Percentiles rank a stretch among this genome's conserved stretches.
phyloP scores from a whole-genome alignment of 1,139 yeast genomes.

The Taphrina deformans region DNA sequence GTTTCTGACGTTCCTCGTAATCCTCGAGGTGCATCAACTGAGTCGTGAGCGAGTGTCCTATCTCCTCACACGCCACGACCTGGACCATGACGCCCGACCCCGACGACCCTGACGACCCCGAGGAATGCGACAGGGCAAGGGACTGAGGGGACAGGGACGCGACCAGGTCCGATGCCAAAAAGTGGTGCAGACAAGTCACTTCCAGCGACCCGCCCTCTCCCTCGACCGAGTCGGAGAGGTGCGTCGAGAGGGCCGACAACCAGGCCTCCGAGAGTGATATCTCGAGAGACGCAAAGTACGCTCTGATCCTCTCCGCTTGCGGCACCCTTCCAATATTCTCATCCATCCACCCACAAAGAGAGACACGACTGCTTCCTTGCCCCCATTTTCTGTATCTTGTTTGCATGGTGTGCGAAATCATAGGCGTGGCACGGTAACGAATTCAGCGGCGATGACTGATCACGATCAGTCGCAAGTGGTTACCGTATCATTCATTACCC shows the following conservation, averaged over 20 bases:
- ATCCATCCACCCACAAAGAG: too few relatives aligned
- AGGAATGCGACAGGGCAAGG: neutral
- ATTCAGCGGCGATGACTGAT: neutral
- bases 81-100: neutral
- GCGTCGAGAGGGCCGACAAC: neutral
- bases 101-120: neutral
- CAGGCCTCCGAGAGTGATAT: neutral
- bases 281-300: neutral
- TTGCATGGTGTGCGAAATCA: too few relatives aligned
- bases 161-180: neutral
- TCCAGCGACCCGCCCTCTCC: neutral
- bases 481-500: too few relatives aligned
- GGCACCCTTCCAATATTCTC: neutral
- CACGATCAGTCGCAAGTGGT: neutral
- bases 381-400: too few relatives aligned
- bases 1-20: conserved; percentile 6
- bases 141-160: neutral
- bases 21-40: neutral
- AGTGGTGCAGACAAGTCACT: neutral
- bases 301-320: neutral
- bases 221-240: neutral
- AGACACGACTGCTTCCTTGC: too few relatives aligned
- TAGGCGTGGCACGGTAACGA: too few relatives aligned
- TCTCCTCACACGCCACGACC: conserved; percentile 1
- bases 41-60: neutral